Percentiles rank a stretch among this genome's conserved stretches.
phyloP scores from a whole-genome alignment of 2,329 filamentous ascomycete genomes.

The Talaromyces sp. region DNA sequence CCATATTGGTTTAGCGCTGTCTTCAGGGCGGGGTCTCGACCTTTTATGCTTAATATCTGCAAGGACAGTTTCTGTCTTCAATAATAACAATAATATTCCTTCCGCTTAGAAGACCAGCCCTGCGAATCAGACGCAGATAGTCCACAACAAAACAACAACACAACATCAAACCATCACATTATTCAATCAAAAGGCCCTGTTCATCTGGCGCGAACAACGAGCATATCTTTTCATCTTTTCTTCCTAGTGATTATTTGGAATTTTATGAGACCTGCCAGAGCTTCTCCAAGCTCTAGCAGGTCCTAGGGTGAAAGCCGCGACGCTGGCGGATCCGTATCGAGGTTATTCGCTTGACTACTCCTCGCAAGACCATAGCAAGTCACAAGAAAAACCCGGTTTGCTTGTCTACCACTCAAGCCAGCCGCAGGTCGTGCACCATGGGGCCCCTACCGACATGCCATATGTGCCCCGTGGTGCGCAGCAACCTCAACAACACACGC shows the following conservation, averaged over 20 bases:
- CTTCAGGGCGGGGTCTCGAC: conserved; percentile 18
- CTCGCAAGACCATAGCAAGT: conserved; percentile 62
- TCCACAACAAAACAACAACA: conserved; percentile 2
- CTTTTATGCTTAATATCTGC: conserved; percentile 19
- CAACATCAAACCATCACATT: not conserved
- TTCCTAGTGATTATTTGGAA: conserved; percentile 16
- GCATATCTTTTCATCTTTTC: not conserved
- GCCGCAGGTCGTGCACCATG: conserved; percentile 35
- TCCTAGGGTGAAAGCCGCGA: conserved; percentile 66
- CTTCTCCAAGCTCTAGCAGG: conserved; percentile 67
- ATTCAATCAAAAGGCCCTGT: not conserved
- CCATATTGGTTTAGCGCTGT: conserved; percentile 15
- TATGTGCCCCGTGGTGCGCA: conserved; percentile 33
- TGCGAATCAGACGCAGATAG: conserved; percentile 13
- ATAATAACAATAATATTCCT: conserved; percentile 16
- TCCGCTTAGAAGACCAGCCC: conserved; percentile 7
- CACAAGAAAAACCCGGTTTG: conserved; percentile 61
- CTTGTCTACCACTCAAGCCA: conserved; percentile 58
- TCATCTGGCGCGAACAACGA: not conserved
- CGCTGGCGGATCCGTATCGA: conserved; percentile 72
- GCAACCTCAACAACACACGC: conserved; percentile 37
- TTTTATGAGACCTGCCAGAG: conserved; percentile 58
- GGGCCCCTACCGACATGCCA: conserved; percentile 31
- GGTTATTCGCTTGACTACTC: conserved; percentile 74
- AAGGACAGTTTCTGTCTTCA: conserved; percentile 14